A percentile compares a stretch with the other conserved stretches of the same genome.
Conservation (phyloP, 495 filamentous ascomycete species). For the Xylaria bambusicola region DNA sequence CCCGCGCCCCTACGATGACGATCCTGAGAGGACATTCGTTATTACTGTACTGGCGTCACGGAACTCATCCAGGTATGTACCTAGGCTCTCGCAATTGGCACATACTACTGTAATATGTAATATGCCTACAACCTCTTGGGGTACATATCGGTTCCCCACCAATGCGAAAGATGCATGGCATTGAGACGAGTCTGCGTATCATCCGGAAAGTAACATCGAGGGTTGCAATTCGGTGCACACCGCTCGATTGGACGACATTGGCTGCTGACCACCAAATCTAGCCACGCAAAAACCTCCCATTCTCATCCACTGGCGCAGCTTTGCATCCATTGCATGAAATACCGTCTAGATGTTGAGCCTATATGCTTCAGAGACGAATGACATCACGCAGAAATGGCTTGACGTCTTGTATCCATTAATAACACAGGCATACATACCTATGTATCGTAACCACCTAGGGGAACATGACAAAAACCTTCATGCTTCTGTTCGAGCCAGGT, state of each 20-base stretch:
- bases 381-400: too few species aligned
- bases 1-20: not conserved
- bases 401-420: too few species aligned
- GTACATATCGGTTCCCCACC: not conserved
- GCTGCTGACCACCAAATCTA: conserved; percentile 15
- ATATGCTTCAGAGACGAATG: too few species aligned
- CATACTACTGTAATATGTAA: too few species aligned
- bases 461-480: too few species aligned
- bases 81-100: too few species aligned
- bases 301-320: conserved; percentile 1
- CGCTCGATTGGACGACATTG: conserved; percentile 13
- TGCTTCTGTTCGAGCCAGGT: too few species aligned
- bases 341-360: too few species aligned
- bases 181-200: conserved; percentile 15
- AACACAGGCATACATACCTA: too few species aligned
- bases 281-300: not conserved
- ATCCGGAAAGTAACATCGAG: conserved; percentile 11
- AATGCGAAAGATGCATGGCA: conserved; percentile 1
- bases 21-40: not conserved
- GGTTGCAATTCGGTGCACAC: conserved; percentile 12
- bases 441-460: too few species aligned
- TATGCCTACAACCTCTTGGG: not conserved
- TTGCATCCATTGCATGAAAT: not conserved
- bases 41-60: too few species aligned
- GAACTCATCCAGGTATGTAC: too few species aligned